phyloP scores from a whole-genome alignment of 495 filamentous ascomycete genomes.

The Durotheca rogersii region DNA sequence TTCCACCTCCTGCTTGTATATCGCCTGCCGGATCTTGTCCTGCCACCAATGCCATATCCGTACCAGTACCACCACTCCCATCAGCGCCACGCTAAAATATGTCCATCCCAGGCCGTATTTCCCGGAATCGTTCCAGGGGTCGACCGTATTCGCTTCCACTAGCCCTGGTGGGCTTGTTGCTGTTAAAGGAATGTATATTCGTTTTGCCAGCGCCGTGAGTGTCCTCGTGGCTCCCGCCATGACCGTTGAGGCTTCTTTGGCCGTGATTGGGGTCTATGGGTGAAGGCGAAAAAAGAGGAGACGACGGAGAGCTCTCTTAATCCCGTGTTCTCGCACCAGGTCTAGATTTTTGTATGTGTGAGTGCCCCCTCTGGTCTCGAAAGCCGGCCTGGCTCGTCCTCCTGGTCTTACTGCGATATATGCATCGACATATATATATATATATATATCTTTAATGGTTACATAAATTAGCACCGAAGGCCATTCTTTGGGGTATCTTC shows the following conservation, averaged over 20 bases:
- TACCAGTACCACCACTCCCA: slow-evolving; percentile 61
- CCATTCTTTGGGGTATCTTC: slow-evolving; percentile 4
- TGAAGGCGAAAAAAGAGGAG: too few relatives aligned
- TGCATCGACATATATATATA: too few relatives aligned
- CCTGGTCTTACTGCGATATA: too few relatives aligned
- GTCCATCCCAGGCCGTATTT: slow-evolving; percentile 89
- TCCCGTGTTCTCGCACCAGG: too few relatives aligned
- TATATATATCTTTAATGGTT: slow-evolving; percentile 4
- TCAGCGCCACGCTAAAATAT: slow-evolving; percentile 75
- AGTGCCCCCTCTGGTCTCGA: neutral
- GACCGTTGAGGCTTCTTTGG: slow-evolving; percentile 4
- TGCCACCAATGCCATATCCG: slow-evolving; percentile 82
- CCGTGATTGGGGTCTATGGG: slow-evolving; percentile 12
- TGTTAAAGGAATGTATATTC: slow-evolving; percentile 71
- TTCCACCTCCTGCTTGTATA: slow-evolving; percentile 72
- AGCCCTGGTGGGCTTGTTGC: slow-evolving; percentile 68
- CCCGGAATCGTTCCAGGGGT: slow-evolving; percentile 77
- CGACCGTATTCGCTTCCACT: slow-evolving; percentile 69
- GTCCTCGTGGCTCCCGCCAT: slow-evolving; percentile 33
- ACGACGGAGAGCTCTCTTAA: too few relatives aligned
- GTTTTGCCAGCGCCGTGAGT: slow-evolving; percentile 58
- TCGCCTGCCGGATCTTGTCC: slow-evolving; percentile 81
- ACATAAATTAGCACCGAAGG: slow-evolving; percentile 12
- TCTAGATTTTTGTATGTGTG: slow-evolving; percentile 4
- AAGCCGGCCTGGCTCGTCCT: slow-evolving; percentile 1